Evolutionary conservation across 805 yeast genomes (phyloP), one percentile per base, ranked within the genome.

Genomic region (Scheffersomyces ergatensis): DNA sequence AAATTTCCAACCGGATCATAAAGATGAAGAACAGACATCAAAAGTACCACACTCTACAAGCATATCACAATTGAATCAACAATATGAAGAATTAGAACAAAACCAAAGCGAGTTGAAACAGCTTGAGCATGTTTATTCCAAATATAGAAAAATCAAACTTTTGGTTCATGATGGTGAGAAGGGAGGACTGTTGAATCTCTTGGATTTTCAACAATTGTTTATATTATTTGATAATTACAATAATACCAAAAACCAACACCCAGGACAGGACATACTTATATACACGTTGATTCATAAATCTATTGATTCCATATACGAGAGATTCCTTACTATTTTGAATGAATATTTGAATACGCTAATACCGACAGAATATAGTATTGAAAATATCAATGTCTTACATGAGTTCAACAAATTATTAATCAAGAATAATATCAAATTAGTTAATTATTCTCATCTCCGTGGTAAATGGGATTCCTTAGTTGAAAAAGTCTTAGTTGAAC

Each of bases 331-430:
- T 5, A 45, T 50, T 24, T 43, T 60, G 35, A 38, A 53, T 32
- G 43, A 45, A 4, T 42, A 49, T 33, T 48, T 56, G 26, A 8
- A 37, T n/a, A 33, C 44, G 23, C 49, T 54, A 29, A 20, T 62
- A 9, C 67, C 67, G 3, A 40, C 37, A 21, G 54, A 49, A 20
- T 41, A 36, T 17, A 39, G 43, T 7, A 43, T 55, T 27, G 37
- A 27, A 15, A 37, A 37, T 33, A 24, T 36, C 14, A 24, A 36
- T 13, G 33, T 35, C 9, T 34, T 45, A n/a, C 20, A 32, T 3
- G 48, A 45, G n/a, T 45, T 42, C 25, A 45, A 45, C 33, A 38
- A 36, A n/a, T 42, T 45, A 16, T 19, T 45, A 16, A 4, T 20
- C 13, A 44, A 44, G 23, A 38, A 45, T 27, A 42, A 39, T 16